Base-by-base conservation (phyloP, 2,329 filamentous ascomycete species). In the Sporothrix mexicana region DNA sequence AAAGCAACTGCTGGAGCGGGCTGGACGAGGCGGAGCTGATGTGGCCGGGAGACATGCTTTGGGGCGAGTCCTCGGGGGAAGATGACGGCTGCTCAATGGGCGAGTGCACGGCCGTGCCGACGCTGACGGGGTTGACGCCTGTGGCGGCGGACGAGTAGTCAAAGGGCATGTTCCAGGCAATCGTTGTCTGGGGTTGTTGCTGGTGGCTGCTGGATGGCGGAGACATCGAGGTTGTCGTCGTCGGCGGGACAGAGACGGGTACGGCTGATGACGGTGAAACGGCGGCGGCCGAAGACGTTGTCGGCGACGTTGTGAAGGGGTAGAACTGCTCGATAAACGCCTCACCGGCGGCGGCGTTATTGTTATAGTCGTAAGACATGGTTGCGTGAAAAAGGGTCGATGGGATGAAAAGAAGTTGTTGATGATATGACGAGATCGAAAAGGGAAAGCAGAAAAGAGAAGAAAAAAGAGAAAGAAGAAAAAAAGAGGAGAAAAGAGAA, bases 311-410 rank as follows among this genome's bases (percentile, higher is more conserved):
- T 77, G 80, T 83, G 83, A 83, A 84, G 81, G 79, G 74, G 74
- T 84, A 84, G 76, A 84, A 85, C 79, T 90, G 84, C 79, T 90
- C 88, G 79, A 91, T 80, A 79, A 91, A 85, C 80, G 84, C 87
- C 81, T 85, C 85, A 81, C 84, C 85, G 80, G 84, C 83, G 80
- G 83, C 79, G 81, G 61, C 61, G 70, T 69, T 71, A 53, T 55
- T 73, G 72, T 70, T 75, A 70, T 72, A 73, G 53, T 74, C 74
- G 59, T 45, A 74, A 57, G 73, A 66, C 75, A 76, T 76, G 5
- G 17, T 72, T 72, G 57, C 25, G 45, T 43, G 69, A 64, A 30
- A 64, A 62, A 43, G 23, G 23, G 55, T 49, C 30, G 47, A 55
- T 69, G 67, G 36, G 55, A 51, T 36, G 25, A 45, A 57, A 36